Base-by-base conservation (phyloP, 345 rosid species). In the Isatis tinctoria region DNA sequence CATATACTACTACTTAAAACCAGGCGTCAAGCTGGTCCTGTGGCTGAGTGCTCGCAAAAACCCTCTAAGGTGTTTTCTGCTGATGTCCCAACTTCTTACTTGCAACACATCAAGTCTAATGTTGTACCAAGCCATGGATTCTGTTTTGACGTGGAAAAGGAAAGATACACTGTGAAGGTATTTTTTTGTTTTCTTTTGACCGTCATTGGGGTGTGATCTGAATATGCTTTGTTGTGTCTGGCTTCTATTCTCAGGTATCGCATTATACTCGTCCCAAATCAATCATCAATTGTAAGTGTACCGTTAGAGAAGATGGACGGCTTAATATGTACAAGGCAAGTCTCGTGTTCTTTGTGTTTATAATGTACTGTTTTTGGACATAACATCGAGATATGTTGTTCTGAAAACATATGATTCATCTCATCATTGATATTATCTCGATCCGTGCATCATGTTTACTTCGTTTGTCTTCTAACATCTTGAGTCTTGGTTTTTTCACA, bases 311-410 rank as follows among this genome's bases (percentile, higher is more conserved):
- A 70, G 90, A 80, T 72, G 76, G 86, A 35, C 75, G 62, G 28
- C 93, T 89, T 18, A 62, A 64, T 45, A 60, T 86, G 36, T 80
- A 86, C 70, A 84, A 84, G 93, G 93, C 69, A 82, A 71, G 90
- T 83, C 60, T 67, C 22, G 11, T 43, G n/a, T 43, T 33, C 3
- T 54, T 12, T 51, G 35, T 28, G 3, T 70, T 9, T 35, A 8
- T 45, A 45, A 16, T 41, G 8, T 56, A 8, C 10, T 16, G 12
- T 44, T n/a, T 16, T n/a, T n/a, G 13, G 3, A 3, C 17, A 22
- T 44, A 2, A 17, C 4, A 6, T 12, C 5, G 58, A 26, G 27
- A 53, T 30, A 5, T 22, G 26, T 5, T 40, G 22, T 18, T 65
- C 20, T 48, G 32, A 6, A 52, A 44, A 32, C n/a, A 10, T 68